phyloP scores from a whole-genome alignment of 2,329 filamentous ascomycete species.

The Alternaria viburni region DNA sequence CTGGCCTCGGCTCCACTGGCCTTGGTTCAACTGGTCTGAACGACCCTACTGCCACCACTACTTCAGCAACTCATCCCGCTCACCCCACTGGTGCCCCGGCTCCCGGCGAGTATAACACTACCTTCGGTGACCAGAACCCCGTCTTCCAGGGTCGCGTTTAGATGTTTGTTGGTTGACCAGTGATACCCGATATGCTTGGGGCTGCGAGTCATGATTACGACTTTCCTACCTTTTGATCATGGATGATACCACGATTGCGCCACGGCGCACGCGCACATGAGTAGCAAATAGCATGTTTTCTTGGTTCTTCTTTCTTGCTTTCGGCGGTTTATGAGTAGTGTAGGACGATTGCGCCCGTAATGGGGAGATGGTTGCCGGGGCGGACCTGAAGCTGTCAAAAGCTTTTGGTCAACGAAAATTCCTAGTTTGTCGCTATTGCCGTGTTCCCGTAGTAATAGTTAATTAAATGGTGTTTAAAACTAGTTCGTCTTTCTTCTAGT shows the following conservation, averaged over 20 bases:
- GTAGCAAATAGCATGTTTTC: conserved; percentile 17
- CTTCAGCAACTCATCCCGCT: conserved; percentile 9
- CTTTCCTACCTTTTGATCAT: conserved; percentile 29
- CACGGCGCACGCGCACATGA: conserved; percentile 25
- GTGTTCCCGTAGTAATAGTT: conserved; percentile 27
- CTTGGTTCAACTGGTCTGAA: conserved; percentile 8
- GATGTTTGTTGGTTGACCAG: conserved; percentile 2
- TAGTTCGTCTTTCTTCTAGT: not conserved
- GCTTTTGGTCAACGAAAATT: conserved; percentile 8
- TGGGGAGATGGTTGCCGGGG: conserved; percentile 9
- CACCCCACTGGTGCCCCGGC: conserved; percentile 18
- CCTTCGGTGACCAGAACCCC: conserved; percentile 52
- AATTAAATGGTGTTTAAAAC: conserved; percentile 12
- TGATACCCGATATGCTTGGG: conserved; percentile 16
- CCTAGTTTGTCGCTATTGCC: not conserved
- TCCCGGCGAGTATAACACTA: conserved; percentile 41
- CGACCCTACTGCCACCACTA: conserved; percentile 10
- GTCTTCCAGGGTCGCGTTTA: conserved; percentile 50
- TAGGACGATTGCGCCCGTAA: conserved; percentile 15
- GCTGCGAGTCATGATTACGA: conserved; percentile 24
- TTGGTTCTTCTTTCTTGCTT: conserved; percentile 10
- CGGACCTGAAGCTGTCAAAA: not conserved
- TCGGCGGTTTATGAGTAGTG: not conserved
- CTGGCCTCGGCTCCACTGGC: conserved; percentile 9
- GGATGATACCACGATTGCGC: conserved; percentile 44